These are phyloP conservation scores for Yamadazyma jaroonii DNA, from an alignment of 1,139 yeast genomes.

Conservation along the genomic window DNA sequence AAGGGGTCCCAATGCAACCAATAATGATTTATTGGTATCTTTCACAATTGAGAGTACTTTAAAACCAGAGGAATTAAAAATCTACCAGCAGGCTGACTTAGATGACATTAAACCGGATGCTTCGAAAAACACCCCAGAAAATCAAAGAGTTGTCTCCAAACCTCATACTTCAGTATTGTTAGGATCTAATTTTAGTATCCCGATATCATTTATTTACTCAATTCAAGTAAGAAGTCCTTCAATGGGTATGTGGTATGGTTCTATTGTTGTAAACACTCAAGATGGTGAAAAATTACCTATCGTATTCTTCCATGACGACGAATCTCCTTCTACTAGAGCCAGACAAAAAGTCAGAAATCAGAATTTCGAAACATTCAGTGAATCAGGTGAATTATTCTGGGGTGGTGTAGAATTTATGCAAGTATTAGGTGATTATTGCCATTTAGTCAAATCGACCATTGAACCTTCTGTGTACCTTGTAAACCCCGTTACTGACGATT, in stretches of 20 bases:
- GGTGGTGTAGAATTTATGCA: conserved; percentile 81
- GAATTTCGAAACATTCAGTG: conserved; percentile 72
- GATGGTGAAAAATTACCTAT: conserved; percentile 75
- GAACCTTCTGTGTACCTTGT: conserved; percentile 73
- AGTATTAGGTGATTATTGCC: conserved; percentile 51
- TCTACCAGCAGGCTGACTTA: conserved; percentile 54
- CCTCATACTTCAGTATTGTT: conserved; percentile 54
- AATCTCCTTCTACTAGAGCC: conserved; percentile 67
- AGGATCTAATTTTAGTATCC: conserved; percentile 64
- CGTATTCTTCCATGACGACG: conserved; percentile 88
- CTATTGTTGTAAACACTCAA: conserved; percentile 67
- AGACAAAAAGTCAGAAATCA: conserved; percentile 59
- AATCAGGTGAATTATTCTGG: conserved; percentile 70
- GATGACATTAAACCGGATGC: conserved; percentile 26
- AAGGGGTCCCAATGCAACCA: conserved; percentile 50
- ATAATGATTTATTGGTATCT: conserved; percentile 60
- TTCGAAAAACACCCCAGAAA: conserved; percentile 13
- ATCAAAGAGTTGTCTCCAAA: conserved; percentile 12
- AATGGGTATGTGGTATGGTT: conserved; percentile 90
- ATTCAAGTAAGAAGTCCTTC: conserved; percentile 83
- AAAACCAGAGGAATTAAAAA: conserved; percentile 43
- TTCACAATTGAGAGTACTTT: conserved; percentile 73
- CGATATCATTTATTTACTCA: conserved; percentile 64
- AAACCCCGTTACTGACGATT: conserved; percentile 78
- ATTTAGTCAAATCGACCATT: conserved; percentile 63